phyloP scores from a whole-genome alignment of 257 asterid species.

The Asclepias syriaca region DNA sequence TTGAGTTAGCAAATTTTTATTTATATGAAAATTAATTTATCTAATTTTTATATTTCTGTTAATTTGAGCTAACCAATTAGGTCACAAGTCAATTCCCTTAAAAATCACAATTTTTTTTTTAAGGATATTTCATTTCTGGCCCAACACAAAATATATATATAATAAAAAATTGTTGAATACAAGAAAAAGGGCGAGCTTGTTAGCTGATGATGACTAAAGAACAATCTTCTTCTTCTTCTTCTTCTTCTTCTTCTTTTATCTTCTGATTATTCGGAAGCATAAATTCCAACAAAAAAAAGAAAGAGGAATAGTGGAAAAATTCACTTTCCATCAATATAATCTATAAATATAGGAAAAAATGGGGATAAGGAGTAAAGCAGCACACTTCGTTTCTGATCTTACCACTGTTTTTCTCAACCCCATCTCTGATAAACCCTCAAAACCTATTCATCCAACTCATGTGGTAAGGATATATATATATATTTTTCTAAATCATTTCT shows the following conservation, averaged over 20 bases:
- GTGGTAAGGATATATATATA: constrained; percentile 29
- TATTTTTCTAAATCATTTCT: background rate
- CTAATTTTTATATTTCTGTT: background rate
- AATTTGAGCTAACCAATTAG: background rate
- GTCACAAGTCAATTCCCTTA: background rate
- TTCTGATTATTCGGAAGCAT: background rate
- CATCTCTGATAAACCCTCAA: constrained; percentile 72
- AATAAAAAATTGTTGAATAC: background rate
- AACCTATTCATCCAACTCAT: constrained; percentile 23
- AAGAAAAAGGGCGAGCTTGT: background rate
- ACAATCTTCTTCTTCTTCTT: background rate
- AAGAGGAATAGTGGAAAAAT: background rate
- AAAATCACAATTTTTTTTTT: background rate
- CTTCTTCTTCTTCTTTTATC: background rate
- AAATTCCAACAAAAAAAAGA: constrained; percentile 1
- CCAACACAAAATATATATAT: no score
- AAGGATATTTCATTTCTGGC: no score
- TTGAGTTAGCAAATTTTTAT: no score
- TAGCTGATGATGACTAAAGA: constrained; percentile 6
- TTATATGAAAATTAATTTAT: no score
- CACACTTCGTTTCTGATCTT: constrained; percentile 87
- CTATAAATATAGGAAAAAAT: constrained; percentile 18
- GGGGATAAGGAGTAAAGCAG: constrained; percentile 87
- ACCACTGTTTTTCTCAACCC: constrained; percentile 82
- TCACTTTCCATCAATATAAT: constrained; percentile 7